phyloP scores from a whole-genome alignment of 371 early-diverging fungal genomes.

The Mortierella sp. region DNA sequence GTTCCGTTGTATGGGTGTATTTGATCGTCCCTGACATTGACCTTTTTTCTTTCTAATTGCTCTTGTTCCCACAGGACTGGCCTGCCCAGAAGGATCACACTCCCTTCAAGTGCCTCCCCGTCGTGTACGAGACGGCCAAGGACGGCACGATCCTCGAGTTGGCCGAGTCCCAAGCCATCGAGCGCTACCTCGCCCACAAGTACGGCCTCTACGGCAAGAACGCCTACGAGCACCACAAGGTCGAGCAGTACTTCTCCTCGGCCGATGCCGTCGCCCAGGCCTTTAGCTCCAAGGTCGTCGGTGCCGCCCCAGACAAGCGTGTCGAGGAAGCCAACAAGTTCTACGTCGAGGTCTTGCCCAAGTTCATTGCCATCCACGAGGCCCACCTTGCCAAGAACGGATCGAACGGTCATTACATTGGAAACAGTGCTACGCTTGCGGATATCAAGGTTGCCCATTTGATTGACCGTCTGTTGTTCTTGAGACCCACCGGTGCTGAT shows the following conservation, averaged over 20 bases:
- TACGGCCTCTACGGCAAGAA: slow-evolving; percentile 46
- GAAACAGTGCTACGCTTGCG: slow-evolving; percentile 18
- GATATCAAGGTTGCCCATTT: slow-evolving; percentile 36
- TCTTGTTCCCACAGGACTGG: slow-evolving; percentile 48
- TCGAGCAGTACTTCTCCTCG: slow-evolving; percentile 35
- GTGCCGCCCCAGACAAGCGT: slow-evolving; percentile 24
- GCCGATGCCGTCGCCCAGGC: slow-evolving; percentile 7
- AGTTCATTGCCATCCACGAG: slow-evolving; percentile 36
- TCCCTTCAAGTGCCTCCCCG: slow-evolving; percentile 59
- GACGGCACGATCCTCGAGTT: slow-evolving; percentile 56
- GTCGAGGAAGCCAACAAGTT: slow-evolving; percentile 22
- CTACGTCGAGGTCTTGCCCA: slow-evolving; percentile 21
- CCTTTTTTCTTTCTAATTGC: not conserved
- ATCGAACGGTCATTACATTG: slow-evolving; percentile 43
- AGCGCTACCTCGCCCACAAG: slow-evolving; percentile 59
- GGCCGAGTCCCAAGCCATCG: slow-evolving; percentile 60
- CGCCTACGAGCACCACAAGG: slow-evolving; percentile 33
- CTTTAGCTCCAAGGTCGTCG: slow-evolving; percentile 18
- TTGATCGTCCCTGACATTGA: not conserved
- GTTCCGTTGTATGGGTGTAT: not conserved
- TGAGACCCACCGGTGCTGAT: slow-evolving; percentile 25
- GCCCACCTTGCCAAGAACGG: slow-evolving; percentile 35
- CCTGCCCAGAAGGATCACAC: slow-evolving; percentile 54
- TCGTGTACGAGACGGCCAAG: slow-evolving; percentile 52
- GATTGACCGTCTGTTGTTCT: slow-evolving; percentile 19